These are phyloP conservation scores for Daphne laureola DNA, from an alignment of 441 rosid genomes.

Conservation along the genomic window DNA sequence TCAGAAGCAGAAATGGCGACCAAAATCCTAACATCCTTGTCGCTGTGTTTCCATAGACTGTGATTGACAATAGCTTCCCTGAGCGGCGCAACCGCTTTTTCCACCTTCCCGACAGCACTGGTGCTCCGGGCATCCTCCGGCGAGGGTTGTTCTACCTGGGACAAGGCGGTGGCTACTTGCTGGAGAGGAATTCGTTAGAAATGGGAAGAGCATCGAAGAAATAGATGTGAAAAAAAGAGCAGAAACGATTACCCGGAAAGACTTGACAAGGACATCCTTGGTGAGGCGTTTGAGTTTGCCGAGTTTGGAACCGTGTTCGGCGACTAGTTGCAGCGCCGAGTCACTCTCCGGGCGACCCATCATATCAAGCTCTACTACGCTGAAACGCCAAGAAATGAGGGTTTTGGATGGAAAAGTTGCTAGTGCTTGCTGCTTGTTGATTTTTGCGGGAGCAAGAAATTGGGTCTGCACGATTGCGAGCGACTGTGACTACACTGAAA, in stretches of 20 bases:
- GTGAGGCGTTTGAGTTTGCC: constrained; percentile 46
- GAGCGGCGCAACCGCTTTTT: constrained; percentile 42
- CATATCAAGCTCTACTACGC: constrained; percentile 19
- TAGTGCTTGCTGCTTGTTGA: constrained; percentile 2
- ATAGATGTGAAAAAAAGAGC: constrained; percentile 7
- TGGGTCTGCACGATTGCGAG: not conserved
- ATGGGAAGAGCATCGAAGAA: not conserved
- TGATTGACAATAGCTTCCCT: constrained; percentile 52
- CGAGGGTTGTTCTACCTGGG: constrained; percentile 65
- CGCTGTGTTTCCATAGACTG: constrained; percentile 48
- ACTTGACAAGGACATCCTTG: constrained; percentile 67
- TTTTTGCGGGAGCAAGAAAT: constrained; percentile 5
- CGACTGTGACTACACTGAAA: too few relatives aligned
- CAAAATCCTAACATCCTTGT: constrained; percentile 69
- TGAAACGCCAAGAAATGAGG: constrained; percentile 5
- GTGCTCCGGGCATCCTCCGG: constrained; percentile 27
- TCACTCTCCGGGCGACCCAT: constrained; percentile 41
- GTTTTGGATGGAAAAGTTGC: constrained; percentile 2
- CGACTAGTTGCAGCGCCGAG: constrained; percentile 38
- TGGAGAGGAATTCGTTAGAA: constrained; percentile 21
- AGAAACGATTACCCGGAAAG: constrained; percentile 47
- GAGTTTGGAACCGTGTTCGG: constrained; percentile 54
- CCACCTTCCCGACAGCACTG: constrained; percentile 25
- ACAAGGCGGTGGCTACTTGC: constrained; percentile 58
- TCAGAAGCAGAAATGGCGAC: constrained; percentile 70